Percentiles rank a stretch among this genome's conserved stretches.
These are phyloP conservation scores for Gypsophila paniculata DNA, from an alignment of 179 eudicot species.

Conservation along the genomic window DNA sequence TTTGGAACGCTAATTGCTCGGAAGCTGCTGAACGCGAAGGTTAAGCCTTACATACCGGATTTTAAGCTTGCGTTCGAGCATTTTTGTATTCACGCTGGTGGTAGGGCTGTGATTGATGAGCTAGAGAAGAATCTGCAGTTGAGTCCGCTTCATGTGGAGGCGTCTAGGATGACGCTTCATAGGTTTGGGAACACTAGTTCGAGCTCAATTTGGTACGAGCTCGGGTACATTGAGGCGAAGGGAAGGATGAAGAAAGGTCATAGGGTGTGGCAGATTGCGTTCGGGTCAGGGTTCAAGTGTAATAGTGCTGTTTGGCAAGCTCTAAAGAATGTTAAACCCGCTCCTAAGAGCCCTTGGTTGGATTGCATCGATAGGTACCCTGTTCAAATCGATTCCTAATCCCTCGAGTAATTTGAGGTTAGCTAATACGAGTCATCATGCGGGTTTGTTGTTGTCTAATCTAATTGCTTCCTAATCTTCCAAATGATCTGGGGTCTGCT, in stretches of 20 bases:
- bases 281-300: slow-evolving; percentile 68
- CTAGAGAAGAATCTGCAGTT: slow-evolving; percentile 60
- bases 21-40: slow-evolving; percentile 38
- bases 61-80: slow-evolving; percentile 64
- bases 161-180: slow-evolving; percentile 64
- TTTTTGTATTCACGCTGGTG: slow-evolving; percentile 69
- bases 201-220: slow-evolving; percentile 68
- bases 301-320: slow-evolving; percentile 73
- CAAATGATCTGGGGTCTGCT: neutral
- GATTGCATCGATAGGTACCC: slow-evolving; percentile 58
- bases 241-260: slow-evolving; percentile 57
- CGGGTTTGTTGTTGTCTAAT: no score
- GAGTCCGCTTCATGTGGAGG: slow-evolving; percentile 47
- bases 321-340: slow-evolving; percentile 40
- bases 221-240: slow-evolving; percentile 59
- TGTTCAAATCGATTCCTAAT: slow-evolving; percentile 32
- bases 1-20: slow-evolving; percentile 35
- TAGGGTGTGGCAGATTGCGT: slow-evolving; percentile 73
- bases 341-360: slow-evolving; percentile 54
- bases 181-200: slow-evolving; percentile 69
- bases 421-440: neutral
- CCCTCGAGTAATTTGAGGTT: neutral
- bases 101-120: slow-evolving; percentile 65
- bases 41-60: slow-evolving; percentile 62
- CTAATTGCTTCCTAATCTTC: no score